A percentile compares a stretch with the other conserved stretches of the same genome.
Conservation (phyloP, 2,329 filamentous ascomycete genomes). For the Penicillium sp. region DNA sequence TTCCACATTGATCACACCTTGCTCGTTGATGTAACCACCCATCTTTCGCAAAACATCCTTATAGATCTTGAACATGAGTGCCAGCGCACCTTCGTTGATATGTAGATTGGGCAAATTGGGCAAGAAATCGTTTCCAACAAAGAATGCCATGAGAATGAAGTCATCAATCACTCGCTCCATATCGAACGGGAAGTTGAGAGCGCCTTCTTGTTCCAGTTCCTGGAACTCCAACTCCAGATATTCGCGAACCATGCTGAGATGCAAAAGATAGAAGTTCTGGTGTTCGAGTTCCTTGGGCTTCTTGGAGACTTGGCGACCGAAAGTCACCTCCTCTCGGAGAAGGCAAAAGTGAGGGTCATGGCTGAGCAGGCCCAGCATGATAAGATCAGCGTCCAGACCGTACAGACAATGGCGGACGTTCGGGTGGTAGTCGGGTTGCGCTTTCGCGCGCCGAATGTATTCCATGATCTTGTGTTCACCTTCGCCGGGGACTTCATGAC, state of each 20-base stretch:
- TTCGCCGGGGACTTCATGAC: constrained; percentile 96
- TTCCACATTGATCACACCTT: constrained; percentile 86
- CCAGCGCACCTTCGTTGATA: constrained; percentile 96
- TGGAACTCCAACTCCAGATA: constrained; percentile 98
- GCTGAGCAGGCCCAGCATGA: constrained; percentile 96
- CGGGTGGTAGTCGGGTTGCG: constrained; percentile 87
- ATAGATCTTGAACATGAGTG: constrained; percentile 97
- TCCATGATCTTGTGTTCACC: constrained; percentile 99
- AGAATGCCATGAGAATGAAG: constrained; percentile 99
- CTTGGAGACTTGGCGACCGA: constrained; percentile 82
- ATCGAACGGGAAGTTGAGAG: constrained; percentile 80
- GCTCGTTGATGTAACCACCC: constrained; percentile 95
- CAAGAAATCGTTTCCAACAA: constrained; percentile 98
- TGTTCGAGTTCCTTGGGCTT: constrained; percentile 98
- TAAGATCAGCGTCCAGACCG: constrained; percentile 94
- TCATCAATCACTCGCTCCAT: constrained; percentile 98
- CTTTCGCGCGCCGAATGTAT: constrained; percentile 97
- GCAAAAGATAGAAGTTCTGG: constrained; percentile 97
- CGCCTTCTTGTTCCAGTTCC: constrained; percentile 77
- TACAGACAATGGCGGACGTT: constrained; percentile 97
- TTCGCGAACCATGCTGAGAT: constrained; percentile 95
- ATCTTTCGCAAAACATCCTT: constrained; percentile 86
- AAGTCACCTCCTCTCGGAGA: constrained; percentile 95
- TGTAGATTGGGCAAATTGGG: constrained; percentile 95
- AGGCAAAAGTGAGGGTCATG: constrained; percentile 99